Conservation (phyloP, 345 rosid genomes). For the Eucalyptus albens region DNA sequence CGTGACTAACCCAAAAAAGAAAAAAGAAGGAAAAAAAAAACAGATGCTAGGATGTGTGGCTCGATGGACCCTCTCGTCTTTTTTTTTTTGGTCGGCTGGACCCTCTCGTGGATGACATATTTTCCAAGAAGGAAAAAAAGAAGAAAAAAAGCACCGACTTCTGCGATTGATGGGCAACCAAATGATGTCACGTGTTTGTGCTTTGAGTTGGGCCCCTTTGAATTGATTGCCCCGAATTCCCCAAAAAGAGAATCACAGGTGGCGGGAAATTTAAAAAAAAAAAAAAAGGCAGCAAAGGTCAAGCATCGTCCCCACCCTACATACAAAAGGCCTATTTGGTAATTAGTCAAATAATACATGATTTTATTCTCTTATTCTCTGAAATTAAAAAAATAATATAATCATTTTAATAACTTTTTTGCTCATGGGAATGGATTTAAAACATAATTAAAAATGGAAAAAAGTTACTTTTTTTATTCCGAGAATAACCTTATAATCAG, state of each 20-base stretch:
- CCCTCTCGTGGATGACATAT: neutral
- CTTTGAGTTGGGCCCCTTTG: neutral
- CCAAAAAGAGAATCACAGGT: neutral
- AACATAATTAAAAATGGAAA: no score
- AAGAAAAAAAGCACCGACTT: neutral
- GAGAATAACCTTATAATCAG: rapidly evolving
- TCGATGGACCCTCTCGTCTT: neutral
- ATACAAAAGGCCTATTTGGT: no score
- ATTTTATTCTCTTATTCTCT: no score
- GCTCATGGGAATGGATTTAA: no score
- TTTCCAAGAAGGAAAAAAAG: neutral
- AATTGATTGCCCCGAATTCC: neutral
- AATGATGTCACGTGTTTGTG: neutral
- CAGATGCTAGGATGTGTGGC: neutral
- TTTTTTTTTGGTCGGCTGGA: neutral
- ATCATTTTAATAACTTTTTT: no score
- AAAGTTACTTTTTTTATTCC: rapidly evolving
- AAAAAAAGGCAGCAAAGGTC: neutral
- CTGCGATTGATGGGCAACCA: neutral
- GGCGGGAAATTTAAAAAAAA: neutral
- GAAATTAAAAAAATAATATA: no score
- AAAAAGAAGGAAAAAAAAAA: neutral
- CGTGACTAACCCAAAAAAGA: neutral
- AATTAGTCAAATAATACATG: no score
- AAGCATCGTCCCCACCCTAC: neutral